phyloP scores from a whole-genome alignment of 768 basidiomycete species.

The Panaeolus papilionaceus region DNA sequence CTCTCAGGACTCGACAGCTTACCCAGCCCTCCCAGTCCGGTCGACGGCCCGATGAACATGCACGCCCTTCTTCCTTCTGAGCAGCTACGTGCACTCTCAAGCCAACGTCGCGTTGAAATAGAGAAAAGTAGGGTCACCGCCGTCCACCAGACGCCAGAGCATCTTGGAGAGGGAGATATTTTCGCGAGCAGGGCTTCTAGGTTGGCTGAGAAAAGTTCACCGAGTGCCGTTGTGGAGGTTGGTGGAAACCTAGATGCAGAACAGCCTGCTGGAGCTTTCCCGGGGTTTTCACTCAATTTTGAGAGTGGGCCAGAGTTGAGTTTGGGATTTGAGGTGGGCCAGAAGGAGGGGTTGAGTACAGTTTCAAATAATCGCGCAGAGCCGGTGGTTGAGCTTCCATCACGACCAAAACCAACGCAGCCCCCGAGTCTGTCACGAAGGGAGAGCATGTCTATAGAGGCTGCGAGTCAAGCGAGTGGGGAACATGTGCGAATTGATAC shows the following conservation, averaged over 20 bases:
- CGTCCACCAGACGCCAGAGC: background rate
- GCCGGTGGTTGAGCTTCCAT: conserved; percentile 1
- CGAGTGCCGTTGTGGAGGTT: background rate
- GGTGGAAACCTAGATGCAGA: background rate
- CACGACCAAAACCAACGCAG: conserved; percentile 1
- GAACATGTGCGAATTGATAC: background rate
- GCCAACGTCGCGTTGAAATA: conserved; percentile 8
- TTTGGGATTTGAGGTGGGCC: background rate
- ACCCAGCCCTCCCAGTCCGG: conserved; percentile 1
- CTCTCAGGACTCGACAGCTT: background rate
- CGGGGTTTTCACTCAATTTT: conserved; percentile 5
- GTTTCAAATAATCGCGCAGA: background rate
- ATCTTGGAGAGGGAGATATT: background rate
- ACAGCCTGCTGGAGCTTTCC: background rate
- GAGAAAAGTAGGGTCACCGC: background rate
- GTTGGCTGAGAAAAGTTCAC: background rate
- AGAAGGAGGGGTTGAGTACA: background rate
- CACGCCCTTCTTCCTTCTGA: background rate
- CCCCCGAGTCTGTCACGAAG: background rate
- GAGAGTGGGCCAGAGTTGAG: conserved; percentile 5
- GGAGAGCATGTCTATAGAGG: conserved; percentile 1
- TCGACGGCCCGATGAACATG: background rate
- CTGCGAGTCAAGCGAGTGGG: background rate
- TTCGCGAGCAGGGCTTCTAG: background rate
- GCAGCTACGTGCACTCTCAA: background rate